A percentile compares a stretch with the other conserved stretches of the same genome.
Conservation (phyloP, 768 basidiomycete species). For the Mycena crocata region DNA sequence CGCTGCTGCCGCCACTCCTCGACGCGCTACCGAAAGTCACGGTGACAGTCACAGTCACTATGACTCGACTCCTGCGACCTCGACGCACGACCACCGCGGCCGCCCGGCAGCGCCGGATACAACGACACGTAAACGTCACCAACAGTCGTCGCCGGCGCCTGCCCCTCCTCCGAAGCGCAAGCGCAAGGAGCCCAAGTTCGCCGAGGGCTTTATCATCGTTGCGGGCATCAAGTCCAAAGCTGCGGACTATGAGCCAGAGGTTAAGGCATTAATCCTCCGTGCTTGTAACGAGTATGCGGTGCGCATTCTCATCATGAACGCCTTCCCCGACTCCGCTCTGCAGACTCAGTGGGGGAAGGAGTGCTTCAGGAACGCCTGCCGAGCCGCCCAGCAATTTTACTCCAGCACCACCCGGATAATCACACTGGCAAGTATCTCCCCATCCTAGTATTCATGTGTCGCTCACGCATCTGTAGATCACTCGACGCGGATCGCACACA, state of each 20-base stretch:
- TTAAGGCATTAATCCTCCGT: neutral
- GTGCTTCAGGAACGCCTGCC: neutral
- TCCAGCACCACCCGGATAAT: neutral
- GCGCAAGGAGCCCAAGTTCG: conserved; percentile 3
- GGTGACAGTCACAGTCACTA: no score
- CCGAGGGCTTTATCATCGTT: neutral
- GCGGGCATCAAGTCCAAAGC: conserved; percentile 1
- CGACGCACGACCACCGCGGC: neutral
- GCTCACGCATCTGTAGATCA: neutral
- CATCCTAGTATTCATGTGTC: neutral
- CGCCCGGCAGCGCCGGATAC: neutral
- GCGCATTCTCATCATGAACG: neutral
- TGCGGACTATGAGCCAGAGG: neutral
- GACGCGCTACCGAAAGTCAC: no score
- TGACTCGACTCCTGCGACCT: no score
- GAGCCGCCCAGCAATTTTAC: neutral
- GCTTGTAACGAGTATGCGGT: neutral
- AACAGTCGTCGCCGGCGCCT: neutral
- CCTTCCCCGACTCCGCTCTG: neutral
- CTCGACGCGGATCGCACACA: neutral
- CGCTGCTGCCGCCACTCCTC: no score
- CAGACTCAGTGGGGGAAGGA: conserved; percentile 1
- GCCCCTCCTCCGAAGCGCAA: neutral
- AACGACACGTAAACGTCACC: neutral
- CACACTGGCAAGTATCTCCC: neutral